Conservation (phyloP, 140 eudicot species). For the Ambrosia hybrid region DNA sequence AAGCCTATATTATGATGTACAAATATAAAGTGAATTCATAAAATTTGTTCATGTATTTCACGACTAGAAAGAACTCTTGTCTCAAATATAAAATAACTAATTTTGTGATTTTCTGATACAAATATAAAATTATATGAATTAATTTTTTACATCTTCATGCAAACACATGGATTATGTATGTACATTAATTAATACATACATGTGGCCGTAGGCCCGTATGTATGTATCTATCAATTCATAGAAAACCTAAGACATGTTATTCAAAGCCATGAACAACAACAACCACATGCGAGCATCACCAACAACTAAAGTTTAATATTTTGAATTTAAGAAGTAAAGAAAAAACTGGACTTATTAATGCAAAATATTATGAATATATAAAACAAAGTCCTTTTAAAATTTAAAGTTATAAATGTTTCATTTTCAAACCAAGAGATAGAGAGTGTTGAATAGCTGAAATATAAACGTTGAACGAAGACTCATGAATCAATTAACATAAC, state of each 20-base stretch:
- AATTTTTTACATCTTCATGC: background rate
- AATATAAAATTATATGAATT: background rate
- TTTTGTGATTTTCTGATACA: background rate
- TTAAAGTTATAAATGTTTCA: background rate
- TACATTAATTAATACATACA: background rate
- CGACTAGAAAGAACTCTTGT: no score
- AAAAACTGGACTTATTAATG: background rate
- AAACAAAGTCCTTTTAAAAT: background rate
- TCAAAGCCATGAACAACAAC: background rate
- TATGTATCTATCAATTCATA: background rate
- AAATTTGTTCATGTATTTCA: no score
- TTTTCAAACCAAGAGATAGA: background rate
- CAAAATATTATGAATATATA: background rate
- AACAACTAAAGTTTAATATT: background rate
- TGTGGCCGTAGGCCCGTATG: background rate
- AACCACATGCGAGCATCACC: constrained; percentile 1
- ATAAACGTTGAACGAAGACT: no score
- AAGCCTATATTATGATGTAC: no score
- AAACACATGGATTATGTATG: background rate
- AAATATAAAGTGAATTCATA: no score
- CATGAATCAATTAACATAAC: no score
- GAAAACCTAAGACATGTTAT: background rate
- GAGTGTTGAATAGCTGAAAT: background rate
- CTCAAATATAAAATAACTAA: no score
- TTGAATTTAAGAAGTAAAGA: background rate